Evolutionary conservation across 106 monocot genomes (phyloP), one percentile per base, ranked within the genome.

Genomic region (Allium cepa): DNA sequence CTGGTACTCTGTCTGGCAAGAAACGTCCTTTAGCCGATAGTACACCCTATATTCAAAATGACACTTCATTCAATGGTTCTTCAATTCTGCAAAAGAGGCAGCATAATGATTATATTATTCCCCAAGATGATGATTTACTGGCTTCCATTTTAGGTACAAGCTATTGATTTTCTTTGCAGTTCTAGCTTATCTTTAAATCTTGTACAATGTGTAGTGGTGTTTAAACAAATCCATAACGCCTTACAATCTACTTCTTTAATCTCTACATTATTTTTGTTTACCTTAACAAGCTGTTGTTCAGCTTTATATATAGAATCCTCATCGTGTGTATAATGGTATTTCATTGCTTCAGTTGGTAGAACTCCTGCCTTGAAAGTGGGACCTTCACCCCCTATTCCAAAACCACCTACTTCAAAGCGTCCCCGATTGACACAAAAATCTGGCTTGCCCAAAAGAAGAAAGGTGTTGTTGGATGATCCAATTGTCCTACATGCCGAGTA

Each of bases 401-500:
- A 75, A 64, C 53, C 69, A 36, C 51, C 79, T 55, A 77, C 80
- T 63, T 67, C 62, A 56, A 99, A 99, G 76, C 90, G 93, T 12
- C 81, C 84, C 36, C 75, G 90, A 28, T 59, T 76, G 73, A 71
- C 64, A 26, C 16, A 80, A 4, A 91, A 56, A 62, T 50, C 51
- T 16, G 83, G 75, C 47, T 75, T 69, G 18, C 77, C 73, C 16
- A 99, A 87, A 63, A 84, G 90, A 64, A 99, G 93, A 67, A 99
- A 99, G 75, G 80, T 83, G 63, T 80, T 89, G 18, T 10, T 87
- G 59, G 99, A 99, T 81, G 99, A 99, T 83, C 63, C 87, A 50
- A 93, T 87, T 83, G 90, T 99, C 53, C 79, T 99, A 66, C 99
- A 93, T 83, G 92, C 99, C 55, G 99, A 99, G 99, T 99, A 87